Conservation (phyloP, 352 stramenopile species). For the Pythium guiyangense region DNA sequence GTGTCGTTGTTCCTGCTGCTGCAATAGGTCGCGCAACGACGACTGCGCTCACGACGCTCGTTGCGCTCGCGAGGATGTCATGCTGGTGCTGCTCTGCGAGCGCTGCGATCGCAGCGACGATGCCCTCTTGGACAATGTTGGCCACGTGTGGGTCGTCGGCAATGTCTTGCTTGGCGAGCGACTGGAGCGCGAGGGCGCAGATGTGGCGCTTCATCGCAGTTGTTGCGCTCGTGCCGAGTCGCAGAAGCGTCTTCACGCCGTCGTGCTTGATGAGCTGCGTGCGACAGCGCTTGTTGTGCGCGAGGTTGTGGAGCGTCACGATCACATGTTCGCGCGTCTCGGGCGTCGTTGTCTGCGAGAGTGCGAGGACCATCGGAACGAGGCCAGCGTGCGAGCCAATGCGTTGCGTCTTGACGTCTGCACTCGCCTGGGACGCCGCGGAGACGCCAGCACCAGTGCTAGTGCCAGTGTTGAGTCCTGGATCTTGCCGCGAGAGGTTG, state of each 20-base stretch:
- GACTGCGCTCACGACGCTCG: slow-evolving; percentile 19
- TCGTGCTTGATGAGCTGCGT: slow-evolving; percentile 72
- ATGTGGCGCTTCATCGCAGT: slow-evolving; percentile 58
- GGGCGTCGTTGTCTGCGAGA: slow-evolving; percentile 32
- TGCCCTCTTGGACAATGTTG: slow-evolving; percentile 66
- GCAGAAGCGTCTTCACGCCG: slow-evolving; percentile 65
- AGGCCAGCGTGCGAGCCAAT: slow-evolving; percentile 42
- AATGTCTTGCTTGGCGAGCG: slow-evolving; percentile 38
- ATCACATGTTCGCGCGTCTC: slow-evolving; percentile 70
- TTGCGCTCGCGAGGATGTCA: slow-evolving; percentile 37
- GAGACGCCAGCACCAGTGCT: not conserved
- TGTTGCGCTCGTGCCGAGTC: slow-evolving; percentile 35
- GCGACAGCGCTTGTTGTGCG: slow-evolving; percentile 45
- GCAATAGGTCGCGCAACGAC: not conserved
- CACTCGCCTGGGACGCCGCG: not conserved
- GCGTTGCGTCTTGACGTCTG: slow-evolving; percentile 54
- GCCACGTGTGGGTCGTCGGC: slow-evolving; percentile 40
- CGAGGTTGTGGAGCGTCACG: slow-evolving; percentile 64
- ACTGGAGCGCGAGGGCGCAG: slow-evolving; percentile 55
- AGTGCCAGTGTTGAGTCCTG: not conserved
- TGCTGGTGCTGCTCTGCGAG: slow-evolving; percentile 59
- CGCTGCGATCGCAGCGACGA: slow-evolving; percentile 55
- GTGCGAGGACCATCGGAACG: slow-evolving; percentile 52
- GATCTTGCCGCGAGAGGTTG: slow-evolving; percentile 55
- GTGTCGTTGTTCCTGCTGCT: not conserved